Evolutionary conservation across 2,329 filamentous ascomycete species (phyloP), one percentile per base, ranked within the genome.

Genomic region (Curvularia spicifera): DNA sequence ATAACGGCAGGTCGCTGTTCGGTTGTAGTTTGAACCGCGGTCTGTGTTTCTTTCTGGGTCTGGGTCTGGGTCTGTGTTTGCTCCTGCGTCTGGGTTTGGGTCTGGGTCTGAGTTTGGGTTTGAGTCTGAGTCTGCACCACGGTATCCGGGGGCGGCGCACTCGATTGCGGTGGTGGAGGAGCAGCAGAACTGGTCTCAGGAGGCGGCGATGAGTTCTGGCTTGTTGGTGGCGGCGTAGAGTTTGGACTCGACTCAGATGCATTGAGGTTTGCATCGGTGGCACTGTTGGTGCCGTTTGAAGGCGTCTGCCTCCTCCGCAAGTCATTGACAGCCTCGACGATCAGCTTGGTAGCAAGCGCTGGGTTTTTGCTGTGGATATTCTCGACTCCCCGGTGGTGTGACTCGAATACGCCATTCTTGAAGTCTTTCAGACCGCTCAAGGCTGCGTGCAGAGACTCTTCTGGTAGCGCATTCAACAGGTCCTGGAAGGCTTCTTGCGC

Each of bases 331-430:
- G 85, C 89, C 56, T 92, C 78, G 56, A 86, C 84, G 54, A 89
- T 81, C 62, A 91, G 79, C 57, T 85, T 84, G 9, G 83, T 85
- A 18, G 88, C 87, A 37, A 90, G 79, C 37, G 83, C 81, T 22
- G 86, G 83, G 70, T 91, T 83, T 63, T 84, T 82, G 43, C 81
- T 79, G 76, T 87, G 84, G 28, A 90, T 81, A 33, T 83, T 85
- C 73, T 89, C 85, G 53, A 90, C 81, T 26, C 87, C 88, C 10
- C 83, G 80, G 64, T 82, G 82, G 69, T 90, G 88, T 62, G 86
- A 85, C 62, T 85, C 82, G 73, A 88, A 90, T 55, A 91, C 83
- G 57, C 89, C 89, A 70, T 90, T 84, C 71, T 87, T 84, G 77
- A 88, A 91, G 70, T 85, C 85, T 47, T 83, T 82, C 45, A 85